phyloP scores from a whole-genome alignment of 2,329 filamentous ascomycete genomes.

The Didymella keratinophila region DNA sequence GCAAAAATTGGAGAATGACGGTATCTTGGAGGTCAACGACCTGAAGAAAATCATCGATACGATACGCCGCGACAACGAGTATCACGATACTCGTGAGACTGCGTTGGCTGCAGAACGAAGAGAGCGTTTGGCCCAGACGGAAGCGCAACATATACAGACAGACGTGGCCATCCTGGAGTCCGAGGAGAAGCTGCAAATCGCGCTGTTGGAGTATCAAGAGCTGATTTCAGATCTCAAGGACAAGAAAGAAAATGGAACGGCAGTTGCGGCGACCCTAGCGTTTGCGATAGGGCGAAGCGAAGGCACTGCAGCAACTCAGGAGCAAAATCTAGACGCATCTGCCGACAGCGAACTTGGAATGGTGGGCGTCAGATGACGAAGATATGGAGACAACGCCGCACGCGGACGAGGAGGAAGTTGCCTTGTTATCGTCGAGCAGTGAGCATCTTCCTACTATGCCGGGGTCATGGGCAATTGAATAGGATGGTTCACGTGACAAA shows the following conservation, averaged over 20 bases:
- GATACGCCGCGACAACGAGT: neutral
- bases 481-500: constrained; percentile 1
- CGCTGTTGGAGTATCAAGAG: neutral
- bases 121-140: neutral
- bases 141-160: neutral
- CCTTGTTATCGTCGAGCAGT: neutral
- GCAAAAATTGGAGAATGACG: neutral
- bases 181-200: neutral
- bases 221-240: neutral
- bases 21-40: neutral
- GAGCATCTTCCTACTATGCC: neutral
- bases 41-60: neutral
- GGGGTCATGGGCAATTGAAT: neutral
- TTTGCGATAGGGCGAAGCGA: neutral
- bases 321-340: neutral
- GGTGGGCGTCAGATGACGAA: neutral
- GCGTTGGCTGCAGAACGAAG: neutral
- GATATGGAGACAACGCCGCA: neutral
- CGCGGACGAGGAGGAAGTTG: neutral
- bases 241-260: neutral
- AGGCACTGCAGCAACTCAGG: neutral
- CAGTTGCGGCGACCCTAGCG: neutral
- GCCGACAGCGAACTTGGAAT: neutral
- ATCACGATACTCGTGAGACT: neutral
- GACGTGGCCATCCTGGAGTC: neutral